Evolutionary conservation across 2,329 filamentous ascomycete species (phyloP).

Genomic region (Pseudocercospora ulei): DNA sequence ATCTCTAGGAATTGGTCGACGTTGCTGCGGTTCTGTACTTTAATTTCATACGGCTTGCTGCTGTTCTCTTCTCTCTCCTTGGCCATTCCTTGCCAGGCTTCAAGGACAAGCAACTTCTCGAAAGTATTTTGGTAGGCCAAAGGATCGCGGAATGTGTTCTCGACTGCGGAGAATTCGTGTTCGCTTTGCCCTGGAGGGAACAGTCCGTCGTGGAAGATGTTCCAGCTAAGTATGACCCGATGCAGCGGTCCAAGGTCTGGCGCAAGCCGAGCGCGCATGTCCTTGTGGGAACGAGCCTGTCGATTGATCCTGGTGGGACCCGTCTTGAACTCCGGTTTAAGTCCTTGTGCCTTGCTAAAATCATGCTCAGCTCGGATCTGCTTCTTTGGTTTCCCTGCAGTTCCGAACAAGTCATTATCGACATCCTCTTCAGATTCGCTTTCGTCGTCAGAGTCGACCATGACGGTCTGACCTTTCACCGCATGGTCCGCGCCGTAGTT

Average conservation of each 20-base stretch:
- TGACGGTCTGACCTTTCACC: constrained; percentile 68
- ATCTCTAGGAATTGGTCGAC: constrained; percentile 92
- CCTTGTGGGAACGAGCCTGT: constrained; percentile 71
- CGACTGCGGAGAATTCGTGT: constrained; percentile 64
- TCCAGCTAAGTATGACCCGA: constrained; percentile 79
- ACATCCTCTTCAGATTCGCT: constrained; percentile 34
- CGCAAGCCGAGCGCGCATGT: constrained; percentile 84
- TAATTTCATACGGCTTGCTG: constrained; percentile 73
- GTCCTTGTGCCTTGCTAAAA: constrained; percentile 27
- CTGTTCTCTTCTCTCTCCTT: constrained; percentile 79
- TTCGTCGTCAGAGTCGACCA: constrained; percentile 65
- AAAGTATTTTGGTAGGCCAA: constrained; percentile 79
- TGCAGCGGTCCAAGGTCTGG: constrained; percentile 81
- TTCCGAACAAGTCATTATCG: constrained; percentile 56
- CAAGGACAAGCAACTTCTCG: constrained; percentile 76
- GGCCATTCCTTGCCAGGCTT: constrained; percentile 92
- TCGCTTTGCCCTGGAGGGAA: constrained; percentile 66
- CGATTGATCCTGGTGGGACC: constrained; percentile 77
- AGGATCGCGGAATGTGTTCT: constrained; percentile 66
- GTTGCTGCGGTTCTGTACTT: constrained; percentile 74
- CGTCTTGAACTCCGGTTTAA: constrained; percentile 45
- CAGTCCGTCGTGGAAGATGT: constrained; percentile 83
- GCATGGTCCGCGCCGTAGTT: constrained; percentile 70
- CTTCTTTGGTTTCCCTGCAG: constrained; percentile 41
- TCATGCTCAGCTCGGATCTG: constrained; percentile 30